phyloP scores from a whole-genome alignment of 805 yeast genomes.

The Saccharomycopsis sp. region DNA sequence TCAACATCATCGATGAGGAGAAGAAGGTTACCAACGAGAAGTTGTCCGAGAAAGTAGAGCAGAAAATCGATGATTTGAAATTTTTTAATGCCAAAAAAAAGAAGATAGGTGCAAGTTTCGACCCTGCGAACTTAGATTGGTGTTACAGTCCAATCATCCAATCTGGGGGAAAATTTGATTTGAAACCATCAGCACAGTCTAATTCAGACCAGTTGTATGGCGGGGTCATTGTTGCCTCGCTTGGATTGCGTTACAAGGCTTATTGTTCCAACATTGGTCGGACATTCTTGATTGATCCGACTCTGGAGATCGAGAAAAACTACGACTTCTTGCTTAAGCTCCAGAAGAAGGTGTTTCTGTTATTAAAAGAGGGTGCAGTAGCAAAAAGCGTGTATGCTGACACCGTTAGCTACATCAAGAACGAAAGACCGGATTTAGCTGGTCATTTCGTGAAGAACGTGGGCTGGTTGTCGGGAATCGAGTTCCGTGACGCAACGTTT shows the following conservation, averaged over 20 bases:
- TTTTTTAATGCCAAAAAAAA: conserved; percentile 54
- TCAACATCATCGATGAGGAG: conserved; percentile 81
- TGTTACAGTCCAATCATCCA: conserved; percentile 87
- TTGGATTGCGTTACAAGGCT: conserved; percentile 81
- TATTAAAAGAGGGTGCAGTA: conserved; percentile 60
- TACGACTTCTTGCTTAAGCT: conserved; percentile 70
- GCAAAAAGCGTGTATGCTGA: conserved; percentile 65
- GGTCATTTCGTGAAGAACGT: conserved; percentile 64
- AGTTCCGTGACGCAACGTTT: conserved; percentile 74
- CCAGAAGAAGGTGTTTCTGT: conserved; percentile 56
- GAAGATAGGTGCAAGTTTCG: conserved; percentile 60
- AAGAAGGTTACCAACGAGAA: conserved; percentile 63
- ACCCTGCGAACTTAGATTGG: conserved; percentile 79
- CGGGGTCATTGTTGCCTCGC: conserved; percentile 75
- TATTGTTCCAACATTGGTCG: conserved; percentile 86
- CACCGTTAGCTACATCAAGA: conserved; percentile 51
- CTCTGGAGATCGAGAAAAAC: conserved; percentile 67
- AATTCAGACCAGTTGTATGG: conserved; percentile 57
- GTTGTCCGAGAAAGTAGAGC: conserved; percentile 70
- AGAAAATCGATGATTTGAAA: conserved; percentile 71
- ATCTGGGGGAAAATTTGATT: conserved; percentile 79
- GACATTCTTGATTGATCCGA: conserved; percentile 85
- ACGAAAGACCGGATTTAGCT: conserved; percentile 60
- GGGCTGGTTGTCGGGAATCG: conserved; percentile 88
- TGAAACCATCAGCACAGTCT: conserved; percentile 78